Base-by-base conservation (phyloP, 371 early-diverging fungal species). In the Mortierella sp. region DNA sequence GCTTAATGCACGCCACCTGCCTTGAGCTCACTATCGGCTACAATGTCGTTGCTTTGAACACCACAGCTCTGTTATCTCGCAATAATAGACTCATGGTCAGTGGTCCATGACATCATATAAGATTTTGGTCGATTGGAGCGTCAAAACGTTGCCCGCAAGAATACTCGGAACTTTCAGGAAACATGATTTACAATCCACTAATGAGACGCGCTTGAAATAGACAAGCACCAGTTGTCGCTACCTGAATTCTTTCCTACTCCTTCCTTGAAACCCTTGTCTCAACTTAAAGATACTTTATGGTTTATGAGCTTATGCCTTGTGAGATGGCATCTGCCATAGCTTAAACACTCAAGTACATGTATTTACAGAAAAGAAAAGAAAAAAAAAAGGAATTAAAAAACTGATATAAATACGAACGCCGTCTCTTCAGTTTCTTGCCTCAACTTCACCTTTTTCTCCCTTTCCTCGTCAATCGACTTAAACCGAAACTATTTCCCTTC, bases 161-260 rank as follows among this genome's bases (percentile, higher is more conserved):
- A 28, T 9, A 55, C 16, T 10, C 62, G 38, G 62, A 40, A 45
- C 33, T 62, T 62, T 62, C 41, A 45, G 63, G 63, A 16, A 62
- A 60, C 61, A 52, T 8, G 19, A 22, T 22, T 52, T 21, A 16
- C 8, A 22, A 0, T n/a, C 38, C n/a, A 19, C 16, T 6, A 7
- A 41, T 16, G 32, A 6, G 16, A 41, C 33, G 9, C 40, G 45
- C 50, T 53, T 24, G 28, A 55, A 10, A 55, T 32, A 55, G 22
- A 28, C 11, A 11, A 13, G 11, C 28, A 28, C 11, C 4, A 4
- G 7, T 28, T 55, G 55, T 59, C 52, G 52, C 61, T 33, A 45
- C 55, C 50, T 45, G 66, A 43, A 58, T 50, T 50, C 41, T 22
- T 73, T 67, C 63, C 60, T 67, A 60, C 40, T 72, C 61, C 43